Percentiles rank a stretch among this genome's conserved stretches.
phyloP scores from a whole-genome alignment of 164 flowering plant species.

The Brasenia schreberi region DNA sequence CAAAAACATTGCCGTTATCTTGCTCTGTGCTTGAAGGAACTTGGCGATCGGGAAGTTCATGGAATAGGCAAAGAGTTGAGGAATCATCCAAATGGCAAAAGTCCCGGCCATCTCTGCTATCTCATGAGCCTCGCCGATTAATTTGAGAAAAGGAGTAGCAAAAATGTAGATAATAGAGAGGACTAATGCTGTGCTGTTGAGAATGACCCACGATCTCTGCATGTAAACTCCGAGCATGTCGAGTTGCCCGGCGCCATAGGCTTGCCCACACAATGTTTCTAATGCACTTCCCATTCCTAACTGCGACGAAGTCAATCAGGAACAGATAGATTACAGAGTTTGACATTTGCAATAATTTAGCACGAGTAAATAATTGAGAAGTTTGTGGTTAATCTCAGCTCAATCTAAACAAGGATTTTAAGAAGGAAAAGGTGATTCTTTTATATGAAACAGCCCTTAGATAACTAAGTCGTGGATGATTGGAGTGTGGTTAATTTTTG shows the following conservation, averaged over 20 bases:
- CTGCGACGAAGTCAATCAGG: neutral
- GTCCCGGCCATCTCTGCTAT: constrained; percentile 1
- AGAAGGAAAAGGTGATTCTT: too few species aligned
- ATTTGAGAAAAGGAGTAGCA: constrained; percentile 2
- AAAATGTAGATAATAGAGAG: constrained; percentile 2
- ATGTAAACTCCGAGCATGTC: constrained; percentile 11
- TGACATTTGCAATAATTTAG: too few species aligned
- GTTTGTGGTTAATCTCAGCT: too few species aligned
- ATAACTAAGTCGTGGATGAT: too few species aligned
- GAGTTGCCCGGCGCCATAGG: constrained; percentile 8
- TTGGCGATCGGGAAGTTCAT: constrained; percentile 5
- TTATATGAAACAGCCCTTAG: too few species aligned
- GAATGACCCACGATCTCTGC: constrained; percentile 9
- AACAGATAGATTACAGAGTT: too few species aligned
- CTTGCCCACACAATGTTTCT: constrained; percentile 11
- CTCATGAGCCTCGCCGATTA: constrained; percentile 3
- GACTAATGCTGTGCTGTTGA: neutral
- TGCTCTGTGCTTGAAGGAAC: constrained; percentile 18
- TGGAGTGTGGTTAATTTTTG: too few species aligned
- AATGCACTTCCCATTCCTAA: constrained; percentile 9
- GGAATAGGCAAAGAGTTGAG: constrained; percentile 2
- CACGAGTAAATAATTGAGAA: too few species aligned
- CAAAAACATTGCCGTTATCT: constrained; percentile 17
- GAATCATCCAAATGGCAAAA: constrained; percentile 5
- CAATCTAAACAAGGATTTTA: too few species aligned